Evolutionary conservation across 345 rosid genomes (phyloP).

Genomic region (Citrus unshiu): DNA sequence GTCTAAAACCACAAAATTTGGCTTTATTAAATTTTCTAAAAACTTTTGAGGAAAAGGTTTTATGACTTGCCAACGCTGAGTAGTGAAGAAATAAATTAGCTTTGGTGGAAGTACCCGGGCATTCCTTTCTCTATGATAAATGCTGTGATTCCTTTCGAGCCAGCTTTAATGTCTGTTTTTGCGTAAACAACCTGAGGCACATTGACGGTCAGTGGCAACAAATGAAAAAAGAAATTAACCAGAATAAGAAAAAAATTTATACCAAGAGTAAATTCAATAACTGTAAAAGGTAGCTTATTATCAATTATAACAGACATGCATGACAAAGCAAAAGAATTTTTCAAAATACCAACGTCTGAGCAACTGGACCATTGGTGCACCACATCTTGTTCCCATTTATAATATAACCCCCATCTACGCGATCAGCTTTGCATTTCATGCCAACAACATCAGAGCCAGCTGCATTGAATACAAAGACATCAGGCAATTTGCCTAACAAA

Average conservation of each 20-base stretch:
- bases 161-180: conserved; percentile 66
- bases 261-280: neutral
- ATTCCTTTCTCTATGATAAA: conserved; percentile 90
- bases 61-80: neutral
- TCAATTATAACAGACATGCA: neutral
- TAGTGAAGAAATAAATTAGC: neutral
- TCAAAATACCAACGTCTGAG: conserved; percentile 78
- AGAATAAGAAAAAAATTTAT: neutral
- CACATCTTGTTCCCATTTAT: conserved; percentile 95
- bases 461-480: conserved; percentile 23
- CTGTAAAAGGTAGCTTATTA: neutral
- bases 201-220: conserved; percentile 9
- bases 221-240: neutral
- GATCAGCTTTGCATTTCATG: conserved; percentile 96
- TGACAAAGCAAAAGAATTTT: neutral
- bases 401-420: conserved; percentile 76
- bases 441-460: conserved; percentile 93
- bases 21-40: neutral
- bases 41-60: neutral
- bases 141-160: conserved; percentile 94
- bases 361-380: conserved; percentile 97
- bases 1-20: neutral
- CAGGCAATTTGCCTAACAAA: conserved; percentile 5
- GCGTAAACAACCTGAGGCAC: conserved; percentile 75
- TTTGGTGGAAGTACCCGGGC: conserved; percentile 58